Evolutionary conservation across 306 rosid species (phyloP).

Genomic region (Fragaria ananassa): DNA sequence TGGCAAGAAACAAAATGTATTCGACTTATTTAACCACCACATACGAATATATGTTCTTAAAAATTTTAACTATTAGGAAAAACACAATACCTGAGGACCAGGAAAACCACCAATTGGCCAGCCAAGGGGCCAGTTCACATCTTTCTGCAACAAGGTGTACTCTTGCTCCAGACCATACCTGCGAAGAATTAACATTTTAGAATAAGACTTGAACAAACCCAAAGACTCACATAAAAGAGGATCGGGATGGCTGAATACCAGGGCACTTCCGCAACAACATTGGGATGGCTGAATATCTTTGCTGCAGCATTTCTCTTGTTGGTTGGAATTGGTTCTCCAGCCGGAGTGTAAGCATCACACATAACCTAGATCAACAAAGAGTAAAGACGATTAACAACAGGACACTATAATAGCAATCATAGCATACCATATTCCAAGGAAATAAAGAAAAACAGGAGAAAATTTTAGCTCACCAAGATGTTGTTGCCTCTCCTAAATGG

Average conservation of each 20-base stretch:
- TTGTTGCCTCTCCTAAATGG: slow-evolving; percentile 85
- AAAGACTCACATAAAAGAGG: neutral
- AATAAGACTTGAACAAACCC: neutral
- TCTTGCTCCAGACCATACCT: slow-evolving; percentile 96
- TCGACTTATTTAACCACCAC: neutral
- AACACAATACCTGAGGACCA: slow-evolving; percentile 64
- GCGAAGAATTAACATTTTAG: slow-evolving; percentile 4
- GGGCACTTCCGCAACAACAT: slow-evolving; percentile 60
- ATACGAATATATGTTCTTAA: neutral
- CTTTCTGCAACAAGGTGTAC: slow-evolving; percentile 87
- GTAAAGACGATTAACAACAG: neutral
- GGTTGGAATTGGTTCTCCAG: slow-evolving; percentile 65
- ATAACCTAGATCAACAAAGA: slow-evolving; percentile 45
- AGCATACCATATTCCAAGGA: neutral
- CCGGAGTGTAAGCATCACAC: slow-evolving; percentile 64
- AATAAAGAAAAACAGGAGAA: too few species aligned
- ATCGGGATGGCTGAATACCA: slow-evolving; percentile 32
- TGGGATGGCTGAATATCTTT: slow-evolving; percentile 61
- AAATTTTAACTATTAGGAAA: neutral
- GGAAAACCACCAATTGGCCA: slow-evolving; percentile 92
- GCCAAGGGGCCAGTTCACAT: slow-evolving; percentile 73
- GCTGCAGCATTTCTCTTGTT: slow-evolving; percentile 67
- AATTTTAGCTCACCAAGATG: slow-evolving; percentile 51
- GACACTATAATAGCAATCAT: neutral
- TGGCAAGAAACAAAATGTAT: slow-evolving; percentile 16